A percentile compares a stretch with the other conserved stretches of the same genome.
phyloP scores from a whole-genome alignment of 2,329 filamentous ascomycete species.

The Verticillium nubilum region DNA sequence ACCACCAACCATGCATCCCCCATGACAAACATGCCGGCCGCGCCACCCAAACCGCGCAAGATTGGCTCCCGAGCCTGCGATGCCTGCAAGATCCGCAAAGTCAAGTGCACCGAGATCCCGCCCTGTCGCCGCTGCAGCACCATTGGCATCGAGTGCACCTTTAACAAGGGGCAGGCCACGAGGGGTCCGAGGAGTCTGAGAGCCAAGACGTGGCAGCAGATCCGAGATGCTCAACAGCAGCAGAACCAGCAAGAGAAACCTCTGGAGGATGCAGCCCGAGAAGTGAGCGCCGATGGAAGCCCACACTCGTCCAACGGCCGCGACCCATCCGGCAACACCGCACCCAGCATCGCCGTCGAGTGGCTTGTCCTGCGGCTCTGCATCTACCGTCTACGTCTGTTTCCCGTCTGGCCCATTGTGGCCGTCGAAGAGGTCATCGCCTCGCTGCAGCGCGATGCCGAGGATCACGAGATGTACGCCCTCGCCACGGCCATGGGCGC shows the following conservation, averaged over 20 bases:
- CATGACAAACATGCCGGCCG: conserved; percentile 8
- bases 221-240: conserved; percentile 23
- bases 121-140: conserved; percentile 40
- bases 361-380: conserved; percentile 25
- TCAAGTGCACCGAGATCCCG: conserved; percentile 40
- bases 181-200: conserved; percentile 40
- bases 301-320: not conserved
- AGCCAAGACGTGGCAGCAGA: conserved; percentile 37
- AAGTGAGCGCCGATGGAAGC: not conserved
- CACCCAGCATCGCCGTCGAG: conserved; percentile 6
- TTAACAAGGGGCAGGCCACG: conserved; percentile 35
- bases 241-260: not conserved
- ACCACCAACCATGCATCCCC: not conserved
- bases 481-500: conserved; percentile 40
- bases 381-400: conserved; percentile 42
- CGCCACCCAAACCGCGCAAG: conserved; percentile 15
- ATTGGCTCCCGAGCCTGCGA: conserved; percentile 40
- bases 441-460: conserved; percentile 24
- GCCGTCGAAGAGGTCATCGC: conserved; percentile 35
- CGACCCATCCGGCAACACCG: not conserved
- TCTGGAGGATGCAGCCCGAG: not conserved
- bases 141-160: conserved; percentile 43
- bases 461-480: conserved; percentile 27
- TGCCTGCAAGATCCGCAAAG: conserved; percentile 47
- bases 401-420: conserved; percentile 47